A percentile compares a stretch with the other conserved stretches of the same genome.
Evolutionary conservation across 1,284 basidiomycete genomes (phyloP).

Genomic region (Trametes hirsuta): DNA sequence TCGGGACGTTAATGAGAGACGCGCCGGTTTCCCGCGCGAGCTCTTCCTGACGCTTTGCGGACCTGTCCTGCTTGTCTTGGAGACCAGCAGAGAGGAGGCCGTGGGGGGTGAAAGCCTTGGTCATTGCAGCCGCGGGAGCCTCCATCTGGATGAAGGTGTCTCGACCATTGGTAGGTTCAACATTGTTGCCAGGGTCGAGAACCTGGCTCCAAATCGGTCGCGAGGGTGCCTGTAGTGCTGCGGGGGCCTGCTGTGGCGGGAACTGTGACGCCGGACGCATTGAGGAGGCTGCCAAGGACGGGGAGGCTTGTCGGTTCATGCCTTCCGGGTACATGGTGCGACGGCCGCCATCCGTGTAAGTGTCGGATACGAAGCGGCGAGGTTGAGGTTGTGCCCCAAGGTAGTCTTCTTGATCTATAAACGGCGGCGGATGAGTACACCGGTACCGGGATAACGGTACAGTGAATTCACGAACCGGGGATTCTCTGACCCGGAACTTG

Average conservation of each 20-base stretch:
- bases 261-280: constrained; percentile 36
- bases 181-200: constrained; percentile 69
- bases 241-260: constrained; percentile 17
- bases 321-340: constrained; percentile 44
- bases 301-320: constrained; percentile 49
- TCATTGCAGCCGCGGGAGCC: constrained; percentile 73
- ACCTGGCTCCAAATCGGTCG: constrained; percentile 86
- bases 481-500: constrained; percentile 42
- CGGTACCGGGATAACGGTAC: background rate
- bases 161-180: constrained; percentile 39
- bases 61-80: constrained; percentile 94
- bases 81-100: constrained; percentile 93
- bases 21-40: constrained; percentile 88
- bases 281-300: constrained; percentile 32
- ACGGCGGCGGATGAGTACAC: background rate
- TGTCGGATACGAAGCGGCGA: constrained; percentile 36
- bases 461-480: constrained; percentile 34
- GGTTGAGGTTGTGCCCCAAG: constrained; percentile 31
- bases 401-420: constrained; percentile 31
- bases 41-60: constrained; percentile 94
- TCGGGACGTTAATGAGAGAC: constrained; percentile 91
- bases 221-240: constrained; percentile 51
- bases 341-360: constrained; percentile 44
- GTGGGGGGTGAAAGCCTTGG: constrained; percentile 92
- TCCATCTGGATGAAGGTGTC: constrained; percentile 88